Percentiles rank a stretch among this genome's conserved stretches.
Conservation (phyloP, 2,329 filamentous ascomycete species). For the Penicillium glabrum region DNA sequence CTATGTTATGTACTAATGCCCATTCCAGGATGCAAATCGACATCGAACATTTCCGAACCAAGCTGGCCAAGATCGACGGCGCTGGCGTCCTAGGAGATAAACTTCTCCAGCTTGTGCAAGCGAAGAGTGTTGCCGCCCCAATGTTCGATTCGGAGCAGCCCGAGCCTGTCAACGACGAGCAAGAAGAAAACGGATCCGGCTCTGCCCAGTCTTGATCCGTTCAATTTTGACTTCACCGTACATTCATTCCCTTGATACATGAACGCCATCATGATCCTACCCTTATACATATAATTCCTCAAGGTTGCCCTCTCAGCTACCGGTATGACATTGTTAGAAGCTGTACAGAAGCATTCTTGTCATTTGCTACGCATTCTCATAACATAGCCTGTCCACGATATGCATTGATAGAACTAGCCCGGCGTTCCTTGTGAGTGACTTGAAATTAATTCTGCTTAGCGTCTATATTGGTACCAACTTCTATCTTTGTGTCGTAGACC, state of each 20-base stretch:
- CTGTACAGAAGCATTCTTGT: constrained; percentile 16
- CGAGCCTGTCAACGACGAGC: constrained; percentile 2
- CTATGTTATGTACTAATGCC: constrained; percentile 10
- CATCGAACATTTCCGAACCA: constrained; percentile 68
- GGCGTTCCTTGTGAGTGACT: constrained; percentile 11
- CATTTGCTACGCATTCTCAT: constrained; percentile 4
- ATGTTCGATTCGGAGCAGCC: not conserved
- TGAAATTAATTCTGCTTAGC: not conserved
- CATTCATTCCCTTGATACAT: not conserved
- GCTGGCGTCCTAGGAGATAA: constrained; percentile 72
- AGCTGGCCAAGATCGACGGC: constrained; percentile 75
- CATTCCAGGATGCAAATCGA: constrained; percentile 69
- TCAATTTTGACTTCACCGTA: not conserved
- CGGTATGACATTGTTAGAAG: not conserved
- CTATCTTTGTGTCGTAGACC: too few relatives aligned
- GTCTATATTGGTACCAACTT: too few relatives aligned
- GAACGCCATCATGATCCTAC: not conserved
- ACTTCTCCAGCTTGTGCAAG: constrained; percentile 55
- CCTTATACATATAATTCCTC: constrained; percentile 13
- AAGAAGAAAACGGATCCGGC: constrained; percentile 13
- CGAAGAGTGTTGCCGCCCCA: constrained; percentile 33
- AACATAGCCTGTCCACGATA: constrained; percentile 13
- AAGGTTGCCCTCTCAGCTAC: not conserved
- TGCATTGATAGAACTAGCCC: constrained; percentile 21
- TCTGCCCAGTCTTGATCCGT: constrained; percentile 12